These are phyloP conservation scores for Pichia californica DNA, from an alignment of 805 yeast species.

Conservation along the genomic window DNA sequence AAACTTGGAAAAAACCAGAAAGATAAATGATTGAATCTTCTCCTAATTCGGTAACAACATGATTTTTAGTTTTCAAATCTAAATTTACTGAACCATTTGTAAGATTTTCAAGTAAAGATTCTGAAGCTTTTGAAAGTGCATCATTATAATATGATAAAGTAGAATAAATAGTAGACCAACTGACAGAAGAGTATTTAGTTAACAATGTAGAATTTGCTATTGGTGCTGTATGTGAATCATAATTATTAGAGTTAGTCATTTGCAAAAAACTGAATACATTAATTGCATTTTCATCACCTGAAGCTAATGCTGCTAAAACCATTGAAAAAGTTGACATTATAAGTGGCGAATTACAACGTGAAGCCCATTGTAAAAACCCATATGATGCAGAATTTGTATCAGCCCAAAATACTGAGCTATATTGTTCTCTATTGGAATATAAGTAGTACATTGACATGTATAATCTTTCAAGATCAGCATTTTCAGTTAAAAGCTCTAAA, in stretches of 20 bases:
- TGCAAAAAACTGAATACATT: conserved; percentile 46
- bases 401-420: conserved; percentile 60
- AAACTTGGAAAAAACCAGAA: conserved; percentile 64
- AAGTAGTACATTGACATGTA: conserved; percentile 68
- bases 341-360: conserved; percentile 67
- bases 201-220: conserved; percentile 17
- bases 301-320: conserved; percentile 68
- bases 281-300: conserved; percentile 48
- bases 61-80: conserved; percentile 2
- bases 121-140: conserved; percentile 16
- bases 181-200: conserved; percentile 25
- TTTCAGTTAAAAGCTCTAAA: conserved; percentile 57
- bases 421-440: conserved; percentile 53
- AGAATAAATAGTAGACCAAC: conserved; percentile 33
- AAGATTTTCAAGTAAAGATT: not conserved
- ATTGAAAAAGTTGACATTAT: conserved; percentile 79
- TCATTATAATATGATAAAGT: conserved; percentile 28
- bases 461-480: conserved; percentile 84
- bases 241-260: conserved; percentile 19
- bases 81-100: conserved; percentile 2
- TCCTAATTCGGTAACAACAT: conserved; percentile 49
- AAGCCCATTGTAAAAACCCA: conserved; percentile 87
- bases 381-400: conserved; percentile 58
- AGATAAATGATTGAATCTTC: conserved; percentile 76
- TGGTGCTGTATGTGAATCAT: conserved; percentile 7